Percentiles rank a stretch among this genome's conserved stretches.
phyloP scores from a whole-genome alignment of 768 basidiomycete genomes.

The Suillus sp. region DNA sequence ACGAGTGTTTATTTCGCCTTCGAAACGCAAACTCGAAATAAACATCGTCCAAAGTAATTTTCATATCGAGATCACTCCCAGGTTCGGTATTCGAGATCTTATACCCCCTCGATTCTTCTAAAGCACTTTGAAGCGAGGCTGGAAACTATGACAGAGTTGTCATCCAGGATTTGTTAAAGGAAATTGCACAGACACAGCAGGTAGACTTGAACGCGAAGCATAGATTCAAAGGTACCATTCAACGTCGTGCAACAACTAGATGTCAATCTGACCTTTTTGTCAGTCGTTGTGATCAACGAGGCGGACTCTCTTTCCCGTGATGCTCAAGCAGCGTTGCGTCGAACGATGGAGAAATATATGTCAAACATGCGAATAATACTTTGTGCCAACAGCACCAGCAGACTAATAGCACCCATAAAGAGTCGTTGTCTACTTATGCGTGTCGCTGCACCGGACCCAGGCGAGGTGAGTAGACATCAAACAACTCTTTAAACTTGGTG shows the following conservation, averaged over 20 bases:
- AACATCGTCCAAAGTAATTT: slow-evolving; percentile 98
- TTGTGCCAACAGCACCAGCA: slow-evolving; percentile 93
- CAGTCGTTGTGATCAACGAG: slow-evolving; percentile 98
- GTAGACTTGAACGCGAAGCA: slow-evolving; percentile 95
- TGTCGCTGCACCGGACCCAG: slow-evolving; percentile 81
- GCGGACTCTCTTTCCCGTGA: slow-evolving; percentile 94
- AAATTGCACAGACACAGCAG: slow-evolving; percentile 98
- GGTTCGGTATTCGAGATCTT: slow-evolving; percentile 48
- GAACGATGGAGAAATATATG: slow-evolving; percentile 99
- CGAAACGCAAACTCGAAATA: slow-evolving; percentile 91
- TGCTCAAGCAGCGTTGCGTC: slow-evolving; percentile 93
- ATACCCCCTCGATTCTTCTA: slow-evolving; percentile 3
- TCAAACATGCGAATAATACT: slow-evolving; percentile 95
- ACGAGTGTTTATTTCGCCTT: slow-evolving; percentile 91
- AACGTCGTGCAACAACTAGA: slow-evolving; percentile 3
- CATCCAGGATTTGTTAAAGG: slow-evolving; percentile 95
- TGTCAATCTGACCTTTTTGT: neutral
- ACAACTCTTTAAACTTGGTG: slow-evolving; percentile 8
- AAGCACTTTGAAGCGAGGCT: slow-evolving; percentile 67
- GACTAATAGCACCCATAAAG: slow-evolving; percentile 95
- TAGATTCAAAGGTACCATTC: slow-evolving; percentile 84
- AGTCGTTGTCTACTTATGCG: slow-evolving; percentile 93
- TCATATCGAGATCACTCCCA: slow-evolving; percentile 97
- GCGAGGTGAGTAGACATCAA: slow-evolving; percentile 57
- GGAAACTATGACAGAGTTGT: slow-evolving; percentile 94